Conservation (phyloP, 2,329 filamentous ascomycete species). For the Cladobotryum mycophilum region DNA sequence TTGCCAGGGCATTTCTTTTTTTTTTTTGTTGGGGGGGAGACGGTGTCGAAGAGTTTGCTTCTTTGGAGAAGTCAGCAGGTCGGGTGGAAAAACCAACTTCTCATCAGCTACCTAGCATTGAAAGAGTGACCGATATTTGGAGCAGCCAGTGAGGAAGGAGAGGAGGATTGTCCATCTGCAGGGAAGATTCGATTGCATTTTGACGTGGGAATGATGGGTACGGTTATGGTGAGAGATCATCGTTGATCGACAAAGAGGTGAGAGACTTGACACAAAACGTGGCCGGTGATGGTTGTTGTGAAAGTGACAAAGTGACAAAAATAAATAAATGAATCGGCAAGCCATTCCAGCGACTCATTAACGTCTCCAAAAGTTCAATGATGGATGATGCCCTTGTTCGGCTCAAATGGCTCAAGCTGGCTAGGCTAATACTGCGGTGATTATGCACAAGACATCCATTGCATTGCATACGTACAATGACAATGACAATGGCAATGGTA, state of each 20-base stretch:
- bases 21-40: not conserved
- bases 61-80: not conserved
- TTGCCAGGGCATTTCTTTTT: too few species aligned
- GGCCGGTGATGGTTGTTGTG: not conserved
- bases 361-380: too few species aligned
- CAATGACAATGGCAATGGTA: too few species aligned
- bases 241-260: slow-evolving; percentile 6
- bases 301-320: too few species aligned
- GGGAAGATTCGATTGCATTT: too few species aligned
- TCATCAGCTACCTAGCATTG: too few species aligned
- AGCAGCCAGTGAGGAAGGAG: not conserved
- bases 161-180: not conserved
- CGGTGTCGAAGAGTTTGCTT: not conserved
- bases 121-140: not conserved
- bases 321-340: not conserved
- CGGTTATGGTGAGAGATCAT: slow-evolving; percentile 4
- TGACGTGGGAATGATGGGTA: not conserved
- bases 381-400: too few species aligned
- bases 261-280: slow-evolving; percentile 4
- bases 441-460: too few species aligned
- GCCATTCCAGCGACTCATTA: too few species aligned
- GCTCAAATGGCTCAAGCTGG: too few species aligned
- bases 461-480: too few species aligned
- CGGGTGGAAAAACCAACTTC: not conserved
- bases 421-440: too few species aligned